Conservation (phyloP, 495 filamentous ascomycete genomes). For the Tuber aestivum region DNA sequence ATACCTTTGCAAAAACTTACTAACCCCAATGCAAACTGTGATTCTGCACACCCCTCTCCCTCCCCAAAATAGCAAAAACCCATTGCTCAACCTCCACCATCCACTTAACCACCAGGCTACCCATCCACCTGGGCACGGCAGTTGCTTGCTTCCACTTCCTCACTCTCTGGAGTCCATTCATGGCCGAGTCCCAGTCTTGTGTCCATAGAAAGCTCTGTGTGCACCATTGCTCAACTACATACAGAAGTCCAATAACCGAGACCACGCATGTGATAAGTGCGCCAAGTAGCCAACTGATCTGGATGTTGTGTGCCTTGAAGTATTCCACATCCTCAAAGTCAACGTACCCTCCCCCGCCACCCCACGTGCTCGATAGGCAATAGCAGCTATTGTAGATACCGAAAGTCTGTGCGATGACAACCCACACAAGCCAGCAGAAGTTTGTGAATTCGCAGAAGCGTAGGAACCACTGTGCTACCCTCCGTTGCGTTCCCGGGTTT, state of each 20-base stretch:
- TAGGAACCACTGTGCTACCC: constrained; percentile 1
- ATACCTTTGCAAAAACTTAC: background rate
- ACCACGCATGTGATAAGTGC: constrained; percentile 9
- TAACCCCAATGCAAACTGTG: background rate
- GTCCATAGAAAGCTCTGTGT: constrained; percentile 30
- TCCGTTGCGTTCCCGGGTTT: background rate
- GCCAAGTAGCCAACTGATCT: constrained; percentile 10
- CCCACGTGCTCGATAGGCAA: constrained; percentile 22
- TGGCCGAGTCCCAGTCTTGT: constrained; percentile 16
- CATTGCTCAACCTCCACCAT: background rate
- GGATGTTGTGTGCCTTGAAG: constrained; percentile 1
- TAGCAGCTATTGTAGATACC: constrained; percentile 20
- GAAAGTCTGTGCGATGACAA: constrained; percentile 22
- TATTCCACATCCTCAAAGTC: constrained; percentile 12
- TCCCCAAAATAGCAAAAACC: background rate
- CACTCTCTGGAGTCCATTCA: constrained; percentile 8
- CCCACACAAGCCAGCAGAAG: constrained; percentile 20
- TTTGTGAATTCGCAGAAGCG: constrained; percentile 14
- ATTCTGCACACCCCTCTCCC: background rate
- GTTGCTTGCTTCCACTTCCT: constrained; percentile 27
- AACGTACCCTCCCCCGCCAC: constrained; percentile 18
- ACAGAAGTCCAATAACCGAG: constrained; percentile 14
- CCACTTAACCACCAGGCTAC: background rate
- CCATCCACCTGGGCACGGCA: background rate
- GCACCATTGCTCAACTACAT: constrained; percentile 28